Evolutionary conservation across 345 rosid species (phyloP), one percentile per base, ranked within the genome.

Genomic region (Cardamine resedifolia): DNA sequence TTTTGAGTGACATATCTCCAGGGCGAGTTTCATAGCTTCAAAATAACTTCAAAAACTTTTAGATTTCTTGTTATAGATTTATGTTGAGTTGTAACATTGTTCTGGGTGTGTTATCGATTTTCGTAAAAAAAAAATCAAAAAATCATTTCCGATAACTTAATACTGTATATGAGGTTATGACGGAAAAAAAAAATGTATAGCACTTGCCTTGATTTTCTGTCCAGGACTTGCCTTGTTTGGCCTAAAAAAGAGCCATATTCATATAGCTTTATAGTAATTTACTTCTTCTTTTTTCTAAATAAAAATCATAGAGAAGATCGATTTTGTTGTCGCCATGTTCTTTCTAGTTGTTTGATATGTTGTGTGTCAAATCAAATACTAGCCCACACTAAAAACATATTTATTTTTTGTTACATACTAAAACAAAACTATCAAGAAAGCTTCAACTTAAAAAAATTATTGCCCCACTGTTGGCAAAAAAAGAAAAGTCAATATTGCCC

Each of bases 251-350:
- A 49, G 38, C 38, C 34, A 38, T 18, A 67, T 11, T n/a, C n/a
- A n/a, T n/a, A n/a, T n/a, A 14, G 12, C n/a, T 52, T 18, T 52
- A 20, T 10, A 26, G 26, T 16, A 38, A 23, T 10, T 24, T 16
- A n/a, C n/a, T n/a, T n/a, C n/a, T n/a, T n/a, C n/a, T 4, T 24
- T 23, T 12, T 21, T n/a, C 10, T 1, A 1, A 2, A 7, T 6
- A 52, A 55, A 26, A 18, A 26, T 12, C 24, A 26, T 39, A 53
- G 6, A 11, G 30, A 36, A 43, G 21, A 5, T 41, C 30, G 4
- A 28, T 57, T 57, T 57, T n/a, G 73, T 69, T 44, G 73, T 30
- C 18, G 47, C 64, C 73, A 69, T 57, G 72, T 39, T 68, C 72
- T 57, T 20, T 69, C 16, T 18, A 43, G 6, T 44, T 41, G 53